Evolutionary conservation across 768 basidiomycete species (phyloP).

Genomic region (Leccinum variicolor): DNA sequence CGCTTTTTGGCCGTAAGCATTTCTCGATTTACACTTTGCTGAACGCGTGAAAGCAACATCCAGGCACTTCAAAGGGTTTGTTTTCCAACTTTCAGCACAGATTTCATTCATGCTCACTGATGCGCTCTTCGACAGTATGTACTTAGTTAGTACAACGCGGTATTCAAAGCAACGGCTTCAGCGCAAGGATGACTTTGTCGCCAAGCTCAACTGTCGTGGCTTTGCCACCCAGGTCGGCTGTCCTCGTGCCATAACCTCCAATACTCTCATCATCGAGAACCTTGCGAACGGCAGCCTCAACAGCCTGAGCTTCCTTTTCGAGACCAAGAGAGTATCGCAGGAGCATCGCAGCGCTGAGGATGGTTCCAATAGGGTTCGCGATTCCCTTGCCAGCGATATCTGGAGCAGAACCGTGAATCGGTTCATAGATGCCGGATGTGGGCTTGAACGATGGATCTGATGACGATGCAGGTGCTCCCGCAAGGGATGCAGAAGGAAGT

Average conservation of each 20-base stretch:
- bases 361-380: conserved; percentile 93
- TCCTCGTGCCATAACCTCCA: conserved; percentile 78
- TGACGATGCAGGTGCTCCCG: conserved; percentile 71
- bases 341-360: conserved; percentile 91
- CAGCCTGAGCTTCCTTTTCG: conserved; percentile 76
- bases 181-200: conserved; percentile 71
- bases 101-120: not conserved
- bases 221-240: conserved; percentile 84
- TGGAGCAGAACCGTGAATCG: conserved; percentile 93
- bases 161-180: conserved; percentile 54
- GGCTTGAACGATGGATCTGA: conserved; percentile 62
- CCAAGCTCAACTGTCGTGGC: conserved; percentile 78
- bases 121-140: not conserved
- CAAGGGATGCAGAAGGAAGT: conserved; percentile 93
- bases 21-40: not conserved
- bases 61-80: not conserved
- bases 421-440: conserved; percentile 90
- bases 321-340: conserved; percentile 92
- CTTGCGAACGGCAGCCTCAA: conserved; percentile 89
- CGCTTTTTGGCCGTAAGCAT: not conserved
- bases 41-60: not conserved
- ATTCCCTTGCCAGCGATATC: conserved; percentile 94
- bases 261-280: conserved; percentile 68
- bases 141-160: not conserved
- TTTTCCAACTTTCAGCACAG: not conserved